Evolutionary conservation across 2,329 filamentous ascomycete species (phyloP).

Genomic region (Colletotrichum orchidophilum): DNA sequence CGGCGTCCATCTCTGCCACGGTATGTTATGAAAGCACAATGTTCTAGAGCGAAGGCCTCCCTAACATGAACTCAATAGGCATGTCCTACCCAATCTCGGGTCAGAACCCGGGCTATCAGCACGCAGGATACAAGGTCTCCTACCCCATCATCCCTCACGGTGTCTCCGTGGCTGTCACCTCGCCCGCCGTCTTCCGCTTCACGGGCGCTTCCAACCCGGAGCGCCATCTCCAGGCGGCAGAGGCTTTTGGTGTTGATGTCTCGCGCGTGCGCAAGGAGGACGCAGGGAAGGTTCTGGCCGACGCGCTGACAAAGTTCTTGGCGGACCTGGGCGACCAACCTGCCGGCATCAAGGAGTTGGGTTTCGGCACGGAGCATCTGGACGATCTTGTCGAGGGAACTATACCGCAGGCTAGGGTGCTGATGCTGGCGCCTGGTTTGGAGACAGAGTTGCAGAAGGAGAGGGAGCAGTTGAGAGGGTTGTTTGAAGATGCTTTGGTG

Average conservation of each 20-base stretch:
- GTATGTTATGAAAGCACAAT: slow-evolving; percentile 46
- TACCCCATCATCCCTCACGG: slow-evolving; percentile 91
- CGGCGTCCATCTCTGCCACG: slow-evolving; percentile 83
- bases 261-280: slow-evolving; percentile 87
- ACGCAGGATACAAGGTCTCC: slow-evolving; percentile 52
- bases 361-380: slow-evolving; percentile 80
- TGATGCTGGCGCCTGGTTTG: slow-evolving; percentile 90
- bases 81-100: slow-evolving; percentile 99
- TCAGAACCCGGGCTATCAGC: slow-evolving; percentile 73
- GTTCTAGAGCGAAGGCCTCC: neutral
- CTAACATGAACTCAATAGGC: slow-evolving; percentile 53
- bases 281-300: slow-evolving; percentile 86
- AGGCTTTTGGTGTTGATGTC: slow-evolving; percentile 90
- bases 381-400: slow-evolving; percentile 92
- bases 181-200: slow-evolving; percentile 93
- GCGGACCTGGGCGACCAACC: slow-evolving; percentile 90
- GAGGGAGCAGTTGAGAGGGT: slow-evolving; percentile 72
- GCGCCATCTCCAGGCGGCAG: slow-evolving; percentile 87
- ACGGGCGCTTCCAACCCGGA: slow-evolving; percentile 92
- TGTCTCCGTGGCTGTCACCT: slow-evolving; percentile 92
- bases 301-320: slow-evolving; percentile 85
- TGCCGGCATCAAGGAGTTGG: slow-evolving; percentile 81
- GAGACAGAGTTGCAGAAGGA: slow-evolving; percentile 75
- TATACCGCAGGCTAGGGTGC: slow-evolving; percentile 87
- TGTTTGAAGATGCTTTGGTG: slow-evolving; percentile 72